A percentile compares a stretch with the other conserved stretches of the same genome.
phyloP scores from a whole-genome alignment of 1,284 basidiomycete genomes.

The Exsudoporus floridanus region DNA sequence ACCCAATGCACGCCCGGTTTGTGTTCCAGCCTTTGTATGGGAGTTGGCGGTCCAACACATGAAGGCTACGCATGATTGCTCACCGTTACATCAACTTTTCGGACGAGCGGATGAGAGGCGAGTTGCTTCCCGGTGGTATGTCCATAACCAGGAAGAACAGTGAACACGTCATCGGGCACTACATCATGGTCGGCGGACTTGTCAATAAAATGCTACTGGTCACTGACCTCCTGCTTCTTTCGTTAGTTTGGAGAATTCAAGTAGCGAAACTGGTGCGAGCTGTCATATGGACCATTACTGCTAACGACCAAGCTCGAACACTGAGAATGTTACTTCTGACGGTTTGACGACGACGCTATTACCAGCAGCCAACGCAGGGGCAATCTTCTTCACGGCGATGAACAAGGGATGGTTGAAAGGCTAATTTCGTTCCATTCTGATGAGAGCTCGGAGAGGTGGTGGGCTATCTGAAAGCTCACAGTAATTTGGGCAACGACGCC shows the following conservation, averaged over 20 bases:
- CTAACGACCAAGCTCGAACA: not conserved
- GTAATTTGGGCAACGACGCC: conserved; percentile 85
- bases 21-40: conserved; percentile 66
- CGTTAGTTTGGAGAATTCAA: conserved; percentile 70
- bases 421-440: conserved; percentile 36
- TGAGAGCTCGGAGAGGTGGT: not conserved
- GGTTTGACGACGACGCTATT: conserved; percentile 84
- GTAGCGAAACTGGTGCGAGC: conserved; percentile 75
- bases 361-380: conserved; percentile 80
- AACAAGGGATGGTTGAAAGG: conserved; percentile 83
- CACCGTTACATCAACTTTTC: conserved; percentile 82
- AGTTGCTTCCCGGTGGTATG: conserved; percentile 61
- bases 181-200: conserved; percentile 1
- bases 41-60: conserved; percentile 3
- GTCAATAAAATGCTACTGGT: not conserved
- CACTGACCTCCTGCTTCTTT: conserved; percentile 61
- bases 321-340: conserved; percentile 52
- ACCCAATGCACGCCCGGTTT: conserved; percentile 69
- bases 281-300: conserved; percentile 29
- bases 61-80: conserved; percentile 23
- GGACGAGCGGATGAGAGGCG: conserved; percentile 60
- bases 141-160: conserved; percentile 72
- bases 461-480: conserved; percentile 39
- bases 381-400: conserved; percentile 84
- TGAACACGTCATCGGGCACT: conserved; percentile 76